Percentiles rank a stretch among this genome's conserved stretches.
These are phyloP conservation scores for Fusarium cicatricum DNA, from an alignment of 2,329 filamentous ascomycete genomes.

Conservation along the genomic window DNA sequence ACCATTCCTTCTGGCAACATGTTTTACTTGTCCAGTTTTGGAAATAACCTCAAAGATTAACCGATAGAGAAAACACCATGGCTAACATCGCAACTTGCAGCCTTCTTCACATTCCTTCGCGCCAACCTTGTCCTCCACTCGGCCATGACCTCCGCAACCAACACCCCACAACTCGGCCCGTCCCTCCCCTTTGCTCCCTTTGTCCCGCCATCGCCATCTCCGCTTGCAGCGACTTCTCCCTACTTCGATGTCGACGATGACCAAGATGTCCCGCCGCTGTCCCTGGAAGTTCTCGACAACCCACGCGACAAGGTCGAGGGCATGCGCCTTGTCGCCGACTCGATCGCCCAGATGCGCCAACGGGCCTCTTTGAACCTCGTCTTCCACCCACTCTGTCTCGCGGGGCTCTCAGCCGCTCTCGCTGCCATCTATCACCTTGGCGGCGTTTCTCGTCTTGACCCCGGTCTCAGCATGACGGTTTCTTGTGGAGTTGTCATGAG, in stretches of 20 bases:
- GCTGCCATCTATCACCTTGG: slow-evolving; percentile 56
- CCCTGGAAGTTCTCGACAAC: slow-evolving; percentile 63
- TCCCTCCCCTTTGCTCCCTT: slow-evolving; percentile 46
- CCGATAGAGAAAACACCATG: slow-evolving; percentile 9
- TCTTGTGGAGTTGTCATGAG: slow-evolving; percentile 69
- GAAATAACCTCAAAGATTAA: not conserved
- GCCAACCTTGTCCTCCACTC: slow-evolving; percentile 78
- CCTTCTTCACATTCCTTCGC: slow-evolving; percentile 83
- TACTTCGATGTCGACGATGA: slow-evolving; percentile 56
- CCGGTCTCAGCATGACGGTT: slow-evolving; percentile 64
- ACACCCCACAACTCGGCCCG: slow-evolving; percentile 70
- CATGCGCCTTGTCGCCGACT: slow-evolving; percentile 79
- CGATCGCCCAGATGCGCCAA: slow-evolving; percentile 82
- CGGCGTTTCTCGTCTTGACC: slow-evolving; percentile 57
- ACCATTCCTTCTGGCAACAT: not conserved
- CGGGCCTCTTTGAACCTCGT: slow-evolving; percentile 69
- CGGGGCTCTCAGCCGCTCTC: slow-evolving; percentile 55
- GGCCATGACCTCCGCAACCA: slow-evolving; percentile 68
- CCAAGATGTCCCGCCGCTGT: slow-evolving; percentile 66
- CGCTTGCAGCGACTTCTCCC: slow-evolving; percentile 66
- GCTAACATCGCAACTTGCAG: slow-evolving; percentile 54
- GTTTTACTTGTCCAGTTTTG: not conserved
- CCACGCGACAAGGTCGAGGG: slow-evolving; percentile 71
- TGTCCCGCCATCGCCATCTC: slow-evolving; percentile 62
- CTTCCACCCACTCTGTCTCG: slow-evolving; percentile 66